Evolutionary conservation across 2,329 filamentous ascomycete species (phyloP).

Genomic region (Whalleya microplaca): DNA sequence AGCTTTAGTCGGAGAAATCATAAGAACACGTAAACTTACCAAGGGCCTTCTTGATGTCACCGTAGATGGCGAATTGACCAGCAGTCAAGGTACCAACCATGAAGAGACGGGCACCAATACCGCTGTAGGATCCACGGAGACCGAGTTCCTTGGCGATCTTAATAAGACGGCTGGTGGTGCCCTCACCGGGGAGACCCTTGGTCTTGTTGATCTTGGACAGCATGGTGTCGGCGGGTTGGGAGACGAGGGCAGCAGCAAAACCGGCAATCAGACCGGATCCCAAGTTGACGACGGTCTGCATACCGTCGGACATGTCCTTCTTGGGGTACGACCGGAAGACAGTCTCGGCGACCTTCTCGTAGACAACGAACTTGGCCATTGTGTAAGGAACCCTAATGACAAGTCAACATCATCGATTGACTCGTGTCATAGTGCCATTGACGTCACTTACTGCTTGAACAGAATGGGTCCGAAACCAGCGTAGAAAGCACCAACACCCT

Average conservation of each 20-base stretch:
- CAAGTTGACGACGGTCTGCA: conserved; percentile 73
- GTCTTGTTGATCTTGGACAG: conserved; percentile 84
- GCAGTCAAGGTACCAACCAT: conserved; percentile 72
- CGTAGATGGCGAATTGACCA: conserved; percentile 77
- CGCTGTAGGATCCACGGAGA: conserved; percentile 67
- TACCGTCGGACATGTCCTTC: conserved; percentile 58
- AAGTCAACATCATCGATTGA: conserved; percentile 9
- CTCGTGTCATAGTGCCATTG: neutral
- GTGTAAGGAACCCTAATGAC: conserved; percentile 70
- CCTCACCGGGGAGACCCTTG: conserved; percentile 72
- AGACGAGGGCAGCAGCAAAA: conserved; percentile 76
- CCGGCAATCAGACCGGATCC: conserved; percentile 75
- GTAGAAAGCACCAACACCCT: conserved; percentile 76
- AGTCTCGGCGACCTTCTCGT: conserved; percentile 73
- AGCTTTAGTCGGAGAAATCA: too few relatives aligned
- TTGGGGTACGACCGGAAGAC: conserved; percentile 67
- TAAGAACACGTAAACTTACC: conserved; percentile 48
- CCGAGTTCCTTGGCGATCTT: conserved; percentile 78
- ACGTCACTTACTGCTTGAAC: conserved; percentile 65
- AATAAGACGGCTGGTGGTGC: conserved; percentile 70
- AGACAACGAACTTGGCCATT: conserved; percentile 82
- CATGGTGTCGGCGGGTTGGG: conserved; percentile 80
- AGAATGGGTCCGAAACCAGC: conserved; percentile 74
- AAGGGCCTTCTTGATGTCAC: conserved; percentile 50
- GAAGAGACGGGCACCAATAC: conserved; percentile 75